Evolutionary conservation across 352 stramenopile genomes (phyloP).

Genomic region (Pythium scleroteichum): DNA sequence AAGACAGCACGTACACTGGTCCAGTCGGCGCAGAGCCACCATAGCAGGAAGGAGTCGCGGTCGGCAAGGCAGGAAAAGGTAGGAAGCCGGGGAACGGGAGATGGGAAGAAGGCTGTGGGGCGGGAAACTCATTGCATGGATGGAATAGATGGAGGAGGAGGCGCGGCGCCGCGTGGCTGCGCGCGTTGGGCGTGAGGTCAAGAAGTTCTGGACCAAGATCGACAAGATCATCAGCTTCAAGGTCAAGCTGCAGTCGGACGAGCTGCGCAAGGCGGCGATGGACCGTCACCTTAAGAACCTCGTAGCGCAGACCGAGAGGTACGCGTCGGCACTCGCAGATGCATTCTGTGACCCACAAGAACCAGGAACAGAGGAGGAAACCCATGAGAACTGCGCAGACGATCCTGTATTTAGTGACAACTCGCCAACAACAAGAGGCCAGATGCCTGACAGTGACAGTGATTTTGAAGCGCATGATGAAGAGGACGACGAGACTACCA

Average conservation of each 20-base stretch:
- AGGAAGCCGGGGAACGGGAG: too few relatives aligned
- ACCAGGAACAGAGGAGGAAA: background rate
- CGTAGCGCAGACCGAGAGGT: constrained; percentile 96
- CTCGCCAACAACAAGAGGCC: too few relatives aligned
- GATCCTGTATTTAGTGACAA: constrained; percentile 13
- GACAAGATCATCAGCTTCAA: constrained; percentile 98
- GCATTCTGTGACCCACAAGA: constrained; percentile 42
- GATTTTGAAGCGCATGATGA: constrained; percentile 24
- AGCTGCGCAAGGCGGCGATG: constrained; percentile 90
- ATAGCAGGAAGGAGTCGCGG: constrained; percentile 46
- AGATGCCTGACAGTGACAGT: constrained; percentile 12
- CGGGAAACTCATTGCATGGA: background rate
- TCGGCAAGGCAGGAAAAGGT: constrained; percentile 42
- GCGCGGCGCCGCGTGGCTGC: constrained; percentile 55
- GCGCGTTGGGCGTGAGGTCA: constrained; percentile 87
- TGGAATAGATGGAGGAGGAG: constrained; percentile 40
- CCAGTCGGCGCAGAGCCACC: constrained; percentile 57
- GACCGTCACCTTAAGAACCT: constrained; percentile 95
- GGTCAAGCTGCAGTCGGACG: constrained; percentile 92
- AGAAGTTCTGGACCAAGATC: constrained; percentile 97
- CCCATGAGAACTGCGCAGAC: constrained; percentile 23
- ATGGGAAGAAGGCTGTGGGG: too few relatives aligned
- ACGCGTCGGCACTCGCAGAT: constrained; percentile 84
- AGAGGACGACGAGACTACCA: constrained; percentile 53
- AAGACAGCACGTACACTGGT: constrained; percentile 74